Base-by-base conservation (phyloP, 75 land plant genomes). In the Pseudotsuga menziesii region DNA sequence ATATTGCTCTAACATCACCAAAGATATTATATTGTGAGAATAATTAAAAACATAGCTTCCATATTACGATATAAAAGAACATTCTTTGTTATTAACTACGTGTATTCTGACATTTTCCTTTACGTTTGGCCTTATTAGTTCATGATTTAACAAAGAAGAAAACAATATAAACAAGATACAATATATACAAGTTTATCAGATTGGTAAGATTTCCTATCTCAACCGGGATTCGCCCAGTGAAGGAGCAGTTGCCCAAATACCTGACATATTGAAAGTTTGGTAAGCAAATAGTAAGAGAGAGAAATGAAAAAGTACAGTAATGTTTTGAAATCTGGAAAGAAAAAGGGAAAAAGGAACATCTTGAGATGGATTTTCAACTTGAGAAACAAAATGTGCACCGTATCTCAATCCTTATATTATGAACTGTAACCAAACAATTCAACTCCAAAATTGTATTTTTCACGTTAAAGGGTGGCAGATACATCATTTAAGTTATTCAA, bases 181-280 rank as follows among this genome's bases (percentile, higher is more conserved):
- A 67, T 67, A 29, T 48, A 17, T 67, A 67, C 71, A 67, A 36
- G 23, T 5, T 41, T 36, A 17, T 67, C 44, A 67, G 71, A 36
- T 67, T 67, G 36, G 1, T 36, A 67, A 67, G 71, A 4, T 67
- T 67, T 67, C n/a, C 22, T 17, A 67, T 67, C 71, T 67, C 71
- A 19, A 41, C 7, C 2, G 71, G 71, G 48, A 67, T 67, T 39
- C 71, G 71, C 44, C 71, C 48, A 15, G 48, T 36, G 48, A 67
- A 67, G 48, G 71, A 67, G 71, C 71, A 67, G 36, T 67, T 67
- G 71, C 71, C 71, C 71, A 67, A 36, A 67, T 35, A 67, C 44
- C 71, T 67, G 41, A 67, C 32, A 67, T 5, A 67, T 16, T 67
- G 71, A 67, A 36, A 22, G 6, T 4, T 29, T 12, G 70, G 16